Evolutionary conservation across 2,329 filamentous ascomycete genomes (phyloP), one percentile per base, ranked within the genome.

Genomic region (Fusarium circinatum): DNA sequence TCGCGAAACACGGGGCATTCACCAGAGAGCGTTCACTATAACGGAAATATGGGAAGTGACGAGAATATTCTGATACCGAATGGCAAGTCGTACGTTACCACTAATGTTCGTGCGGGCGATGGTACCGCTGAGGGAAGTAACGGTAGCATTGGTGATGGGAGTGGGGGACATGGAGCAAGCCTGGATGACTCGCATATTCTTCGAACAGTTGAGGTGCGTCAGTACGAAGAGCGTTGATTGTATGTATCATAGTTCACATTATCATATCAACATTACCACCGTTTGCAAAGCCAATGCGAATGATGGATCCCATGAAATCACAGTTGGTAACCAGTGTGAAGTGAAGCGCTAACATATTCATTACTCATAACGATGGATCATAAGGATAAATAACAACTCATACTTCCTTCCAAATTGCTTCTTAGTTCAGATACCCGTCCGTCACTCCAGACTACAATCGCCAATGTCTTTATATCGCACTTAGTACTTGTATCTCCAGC

Each of bases 401-500:
- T n/a, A 11, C 12, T 41, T 24, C 28, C 17, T 9, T 38, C 45
- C 24, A 36, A 61, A 18, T 8, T 24, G 22, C 28, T 42, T 26
- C 34, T 24, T 4, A 26, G 15, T 32, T 18, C 34, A 36, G 30
- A 42, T n/a, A 17, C 20, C 24, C 8, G n/a, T 22, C 18, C 15
- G 42, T 22, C 30, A 32, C 22, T 7, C 24, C 22, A 13, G 12
- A 20, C 8, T 10, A 28, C 2, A 7, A 8, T 47, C 8, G 5
- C 18, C 11, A 39, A 32, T 20, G 8, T 4, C 22, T 24, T 36
- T 5, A 12, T 11, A 24, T 8, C 20, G 18, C 26, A 17, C 32
- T 34, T 59, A 71, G 44, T 71, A 71, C 51, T 67, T 71, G 36
- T 71, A 71, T 42, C 68, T 36, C 68, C 68, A 71, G 42, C 68